Conservation (phyloP, 2,329 filamentous ascomycete genomes). For the Amylocarpus encephaloides region DNA sequence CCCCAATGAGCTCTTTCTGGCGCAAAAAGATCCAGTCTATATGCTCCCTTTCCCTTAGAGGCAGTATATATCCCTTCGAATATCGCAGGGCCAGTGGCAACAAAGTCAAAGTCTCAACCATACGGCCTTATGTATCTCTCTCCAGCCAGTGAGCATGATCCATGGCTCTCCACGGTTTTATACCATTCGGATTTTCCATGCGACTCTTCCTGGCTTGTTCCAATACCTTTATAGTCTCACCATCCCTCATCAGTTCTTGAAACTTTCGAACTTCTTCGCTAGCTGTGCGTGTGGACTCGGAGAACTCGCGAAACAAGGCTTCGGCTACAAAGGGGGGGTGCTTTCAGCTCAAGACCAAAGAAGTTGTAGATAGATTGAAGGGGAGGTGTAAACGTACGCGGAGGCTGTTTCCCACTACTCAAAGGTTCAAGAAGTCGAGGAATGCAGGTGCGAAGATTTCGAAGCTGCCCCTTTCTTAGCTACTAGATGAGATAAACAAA, state of each 20-base stretch:
- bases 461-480: conserved; percentile 33
- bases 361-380: background rate
- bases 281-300: conserved; percentile 41
- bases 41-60: background rate
- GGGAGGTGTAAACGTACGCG: conserved; percentile 38
- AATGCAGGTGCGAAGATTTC: conserved; percentile 43
- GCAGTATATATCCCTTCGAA: too few species aligned
- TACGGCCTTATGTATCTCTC: conserved; percentile 10
- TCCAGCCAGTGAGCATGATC: conserved; percentile 54
- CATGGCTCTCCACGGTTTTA: conserved; percentile 52
- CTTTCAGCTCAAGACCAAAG: background rate
- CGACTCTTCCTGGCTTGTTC: conserved; percentile 48
- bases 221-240: conserved; percentile 38
- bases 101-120: too few species aligned
- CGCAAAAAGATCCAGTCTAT: too few species aligned
- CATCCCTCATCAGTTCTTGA: conserved; percentile 23
- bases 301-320: conserved; percentile 41
- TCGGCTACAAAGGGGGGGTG: conserved; percentile 39
- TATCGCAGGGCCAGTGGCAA: too few species aligned
- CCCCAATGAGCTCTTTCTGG: too few species aligned
- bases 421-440: conserved; percentile 47
- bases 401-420: conserved; percentile 39
- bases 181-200: conserved; percentile 47
- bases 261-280: conserved; percentile 45
- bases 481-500: background rate